These are phyloP conservation scores for Cochlearia excelsa DNA, from an alignment of 345 rosid genomes.

Conservation along the genomic window DNA sequence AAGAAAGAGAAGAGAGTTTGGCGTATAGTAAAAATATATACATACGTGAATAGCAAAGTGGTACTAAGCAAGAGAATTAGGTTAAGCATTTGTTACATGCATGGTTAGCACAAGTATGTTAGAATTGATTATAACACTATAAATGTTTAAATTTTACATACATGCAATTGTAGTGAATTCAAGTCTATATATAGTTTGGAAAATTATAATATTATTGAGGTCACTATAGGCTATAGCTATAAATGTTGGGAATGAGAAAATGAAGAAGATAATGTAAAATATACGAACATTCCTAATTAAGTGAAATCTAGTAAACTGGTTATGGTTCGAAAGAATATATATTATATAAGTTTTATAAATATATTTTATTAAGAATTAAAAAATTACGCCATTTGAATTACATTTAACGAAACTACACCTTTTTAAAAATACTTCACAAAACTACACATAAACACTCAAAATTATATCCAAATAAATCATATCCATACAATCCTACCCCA, in stretches of 20 bases:
- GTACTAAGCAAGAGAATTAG: too few species aligned
- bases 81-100: too few species aligned
- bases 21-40: too few species aligned
- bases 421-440: too few species aligned
- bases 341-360: not conserved
- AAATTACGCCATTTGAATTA: too few species aligned
- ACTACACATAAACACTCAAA: too few species aligned
- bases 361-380: not conserved
- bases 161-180: conserved; percentile 21
- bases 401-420: too few species aligned
- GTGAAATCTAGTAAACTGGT: conserved; percentile 10
- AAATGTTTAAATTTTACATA: conserved; percentile 1
- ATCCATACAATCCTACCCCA: too few species aligned
- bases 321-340: conserved; percentile 12
- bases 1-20: too few species aligned
- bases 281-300: not conserved
- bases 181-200: conserved; percentile 1
- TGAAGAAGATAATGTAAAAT: conserved; percentile 12
- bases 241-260: not conserved
- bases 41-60: too few species aligned
- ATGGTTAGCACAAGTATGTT: too few species aligned
- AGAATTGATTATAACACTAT: not conserved
- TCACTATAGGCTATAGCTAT: not conserved
- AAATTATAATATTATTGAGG: not conserved
- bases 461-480: too few species aligned